Conservation (phyloP, 2,329 filamentous ascomycete genomes). For the Westerdykella ornata region DNA sequence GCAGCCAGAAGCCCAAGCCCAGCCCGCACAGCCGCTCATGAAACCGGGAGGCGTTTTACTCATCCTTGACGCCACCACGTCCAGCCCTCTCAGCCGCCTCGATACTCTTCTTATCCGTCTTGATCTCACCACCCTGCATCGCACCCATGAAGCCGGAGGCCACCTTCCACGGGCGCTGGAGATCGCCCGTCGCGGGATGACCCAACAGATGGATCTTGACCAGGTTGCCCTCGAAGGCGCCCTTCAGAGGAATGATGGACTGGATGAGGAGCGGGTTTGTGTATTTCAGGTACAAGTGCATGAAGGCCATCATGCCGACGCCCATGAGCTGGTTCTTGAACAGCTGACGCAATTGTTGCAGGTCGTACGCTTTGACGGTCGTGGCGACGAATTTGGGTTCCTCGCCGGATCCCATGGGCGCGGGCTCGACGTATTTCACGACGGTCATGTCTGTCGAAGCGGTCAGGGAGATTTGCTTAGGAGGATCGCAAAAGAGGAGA, state of each 20-base stretch:
- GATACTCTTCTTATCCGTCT: conserved; percentile 68
- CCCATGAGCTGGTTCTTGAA: conserved; percentile 94
- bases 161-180: conserved; percentile 94
- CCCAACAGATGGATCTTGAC: conserved; percentile 93
- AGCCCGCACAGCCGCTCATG: too few species aligned
- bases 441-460: conserved; percentile 75
- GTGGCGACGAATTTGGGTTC: conserved; percentile 95
- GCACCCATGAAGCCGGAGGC: conserved; percentile 74
- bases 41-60: conserved; percentile 31
- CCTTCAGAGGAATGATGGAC: conserved; percentile 96
- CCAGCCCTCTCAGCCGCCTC: conserved; percentile 48
- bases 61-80: conserved; percentile 48
- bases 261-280: conserved; percentile 98
- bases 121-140: conserved; percentile 63
- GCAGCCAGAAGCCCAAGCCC: too few species aligned
- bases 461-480: background rate
- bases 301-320: conserved; percentile 94
- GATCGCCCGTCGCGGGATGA: conserved; percentile 76
- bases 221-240: conserved; percentile 88
- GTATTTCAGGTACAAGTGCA: conserved; percentile 99
- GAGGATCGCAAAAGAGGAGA: background rate
- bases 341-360: conserved; percentile 71
- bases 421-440: conserved; percentile 96
- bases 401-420: conserved; percentile 86
- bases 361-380: conserved; percentile 92